Evolutionary conservation across 352 stramenopile species (phyloP).

Genomic region (Phytophthora macrochlamydospora): DNA sequence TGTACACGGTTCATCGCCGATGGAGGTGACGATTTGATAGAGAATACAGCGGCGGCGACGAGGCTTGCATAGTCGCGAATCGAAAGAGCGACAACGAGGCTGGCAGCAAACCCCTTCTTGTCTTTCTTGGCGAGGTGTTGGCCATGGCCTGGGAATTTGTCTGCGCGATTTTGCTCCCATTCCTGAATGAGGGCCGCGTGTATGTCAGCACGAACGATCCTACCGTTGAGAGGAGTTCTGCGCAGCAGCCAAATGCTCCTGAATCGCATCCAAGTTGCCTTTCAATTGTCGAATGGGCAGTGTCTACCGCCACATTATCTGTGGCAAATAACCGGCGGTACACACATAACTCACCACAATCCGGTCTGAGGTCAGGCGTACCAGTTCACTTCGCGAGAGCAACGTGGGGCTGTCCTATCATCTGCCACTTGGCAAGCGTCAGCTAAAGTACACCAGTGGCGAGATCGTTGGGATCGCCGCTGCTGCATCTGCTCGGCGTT

Average conservation of each 20-base stretch:
- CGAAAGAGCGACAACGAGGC: too few relatives aligned
- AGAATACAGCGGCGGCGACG: too few relatives aligned
- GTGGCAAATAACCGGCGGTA: neutral
- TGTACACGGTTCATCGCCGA: too few relatives aligned
- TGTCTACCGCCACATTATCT: neutral
- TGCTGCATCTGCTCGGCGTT: neutral
- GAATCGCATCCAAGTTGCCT: neutral
- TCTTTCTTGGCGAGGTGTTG: slow-evolving; percentile 86
- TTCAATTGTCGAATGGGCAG: neutral
- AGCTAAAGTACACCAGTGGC: neutral
- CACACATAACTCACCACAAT: neutral
- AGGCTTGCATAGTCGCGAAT: too few relatives aligned
- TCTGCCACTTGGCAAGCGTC: neutral
- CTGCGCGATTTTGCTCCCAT: slow-evolving; percentile 77
- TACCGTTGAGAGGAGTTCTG: slow-evolving; percentile 14
- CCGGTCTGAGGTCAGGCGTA: neutral
- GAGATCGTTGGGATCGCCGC: neutral
- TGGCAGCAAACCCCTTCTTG: slow-evolving; percentile 32
- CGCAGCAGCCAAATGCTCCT: neutral
- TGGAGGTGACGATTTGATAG: too few relatives aligned
- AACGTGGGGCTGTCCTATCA: neutral
- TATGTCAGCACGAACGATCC: slow-evolving; percentile 87
- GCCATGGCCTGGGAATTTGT: slow-evolving; percentile 69
- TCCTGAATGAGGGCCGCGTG: slow-evolving; percentile 82
- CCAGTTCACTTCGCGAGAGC: too few relatives aligned